Base-by-base conservation (phyloP, 2,329 filamentous ascomycete genomes). In the Clonostachys rhizophaga region DNA sequence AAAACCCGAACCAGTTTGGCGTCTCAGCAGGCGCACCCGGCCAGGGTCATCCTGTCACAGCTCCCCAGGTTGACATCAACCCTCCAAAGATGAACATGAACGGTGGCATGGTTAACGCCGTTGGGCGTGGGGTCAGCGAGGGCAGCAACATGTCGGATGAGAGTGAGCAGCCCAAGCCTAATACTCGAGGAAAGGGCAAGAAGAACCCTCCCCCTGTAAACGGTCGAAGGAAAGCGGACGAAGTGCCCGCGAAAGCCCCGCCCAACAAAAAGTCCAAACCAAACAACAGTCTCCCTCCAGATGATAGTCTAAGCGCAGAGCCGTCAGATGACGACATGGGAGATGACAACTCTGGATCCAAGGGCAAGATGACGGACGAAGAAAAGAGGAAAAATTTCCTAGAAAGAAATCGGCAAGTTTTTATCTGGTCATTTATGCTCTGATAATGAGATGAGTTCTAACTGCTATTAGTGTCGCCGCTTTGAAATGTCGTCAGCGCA, bases 311-410 rank as follows among this genome's bases (percentile, higher is more conserved):
- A 42, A 58, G 59, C 34, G 55, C 56, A 1, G 65, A 70, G 9
- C 71, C 66, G 10, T 76, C 82, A 5, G 76, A 82, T 5, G 74
- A 81, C 5, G 73, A 79, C 46, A 75, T 80, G 6, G 77, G 75
- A 33, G 73, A 81, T 43, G 72, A 75, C 39, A 81, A 74, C 40
- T 8, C 7, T 18, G 13, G 24, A 30, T 12, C 24, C 34, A 87
- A 84, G 65, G 62, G 66, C 0, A 96, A 96, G 74, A 95, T 96
- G 90, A 96, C 91, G 0, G 94, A 97, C 48, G 94, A 97, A 61
- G 94, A 99, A 72, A 99, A 99, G 75, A 81, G 94, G 40, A 96
- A 95, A 72, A 99, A 97, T 64, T 99, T 99, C 67, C 75, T 99
- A 3, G 94, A 99, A 63, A 80, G 94, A 30, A 99, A 99, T 66